Percentiles rank a stretch among this genome's conserved stretches.
phyloP scores from a whole-genome alignment of 176 grass and related monocot genomes.

The Juncus effusus region DNA sequence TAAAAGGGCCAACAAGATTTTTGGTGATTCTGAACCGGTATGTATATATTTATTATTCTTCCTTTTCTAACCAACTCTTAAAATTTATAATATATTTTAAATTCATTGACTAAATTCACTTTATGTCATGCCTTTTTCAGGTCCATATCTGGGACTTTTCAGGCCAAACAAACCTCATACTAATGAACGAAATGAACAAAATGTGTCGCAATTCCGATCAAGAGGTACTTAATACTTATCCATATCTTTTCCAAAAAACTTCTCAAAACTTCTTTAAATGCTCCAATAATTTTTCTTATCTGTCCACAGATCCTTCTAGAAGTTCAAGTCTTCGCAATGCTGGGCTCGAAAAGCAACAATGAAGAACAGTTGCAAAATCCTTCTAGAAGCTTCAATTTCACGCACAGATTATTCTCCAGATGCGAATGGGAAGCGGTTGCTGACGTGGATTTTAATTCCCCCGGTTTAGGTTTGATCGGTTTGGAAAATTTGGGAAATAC shows the following conservation, averaged over 20 bases:
- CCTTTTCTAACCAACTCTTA: slow-evolving; percentile 34
- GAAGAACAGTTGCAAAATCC: slow-evolving; percentile 21
- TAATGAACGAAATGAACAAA: slow-evolving; percentile 97
- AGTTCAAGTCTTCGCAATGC: slow-evolving; percentile 85
- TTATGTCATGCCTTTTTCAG: slow-evolving; percentile 46
- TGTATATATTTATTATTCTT: slow-evolving; percentile 32
- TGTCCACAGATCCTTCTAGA: slow-evolving; percentile 72
- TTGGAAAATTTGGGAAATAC: slow-evolving; percentile 98
- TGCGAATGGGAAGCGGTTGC: slow-evolving; percentile 41
- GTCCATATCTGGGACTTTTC: slow-evolving; percentile 99
- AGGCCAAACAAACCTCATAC: slow-evolving; percentile 90
- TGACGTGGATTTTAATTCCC: slow-evolving; percentile 42
- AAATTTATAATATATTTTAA: slow-evolving; percentile 22
- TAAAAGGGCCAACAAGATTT: slow-evolving; percentile 89
- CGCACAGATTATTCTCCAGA: slow-evolving; percentile 37
- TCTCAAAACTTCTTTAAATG: not conserved
- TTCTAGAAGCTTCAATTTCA: slow-evolving; percentile 9
- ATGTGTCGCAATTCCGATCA: slow-evolving; percentile 59
- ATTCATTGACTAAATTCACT: slow-evolving; percentile 34
- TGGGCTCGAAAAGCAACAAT: slow-evolving; percentile 37
- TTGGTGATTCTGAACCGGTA: slow-evolving; percentile 87
- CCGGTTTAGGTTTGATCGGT: slow-evolving; percentile 69
- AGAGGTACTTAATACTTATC: slow-evolving; percentile 49
- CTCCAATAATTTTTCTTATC: slow-evolving; percentile 30
- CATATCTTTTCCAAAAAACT: not conserved